Conservation (phyloP, 2,329 filamentous ascomycete species). For the Plenodomus biglobosus region DNA sequence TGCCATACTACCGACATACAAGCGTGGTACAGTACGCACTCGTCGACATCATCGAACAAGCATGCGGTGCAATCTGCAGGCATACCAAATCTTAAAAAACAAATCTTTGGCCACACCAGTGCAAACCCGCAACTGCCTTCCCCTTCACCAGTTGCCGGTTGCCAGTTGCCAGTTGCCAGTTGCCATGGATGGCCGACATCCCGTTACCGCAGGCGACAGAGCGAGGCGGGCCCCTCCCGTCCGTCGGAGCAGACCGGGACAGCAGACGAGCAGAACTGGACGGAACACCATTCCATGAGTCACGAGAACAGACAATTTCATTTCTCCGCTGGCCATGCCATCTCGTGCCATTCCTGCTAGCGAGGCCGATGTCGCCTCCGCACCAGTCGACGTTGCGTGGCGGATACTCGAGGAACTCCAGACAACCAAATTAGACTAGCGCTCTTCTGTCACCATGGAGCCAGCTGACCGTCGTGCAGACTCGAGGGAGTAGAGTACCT, state of each 20-base stretch:
- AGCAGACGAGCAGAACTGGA: conserved; percentile 12
- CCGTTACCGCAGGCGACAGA: neutral
- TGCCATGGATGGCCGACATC: too few relatives aligned
- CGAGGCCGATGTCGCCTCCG: conserved; percentile 42
- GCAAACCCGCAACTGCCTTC: too few relatives aligned
- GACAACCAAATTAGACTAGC: conserved; percentile 9
- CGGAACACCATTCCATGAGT: conserved; percentile 37
- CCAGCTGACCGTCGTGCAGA: conserved; percentile 8
- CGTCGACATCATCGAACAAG: conserved; percentile 23
- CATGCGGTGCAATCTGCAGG: too few relatives aligned
- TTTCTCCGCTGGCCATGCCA: conserved; percentile 16
- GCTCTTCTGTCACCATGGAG: conserved; percentile 12
- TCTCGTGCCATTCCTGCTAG: conserved; percentile 12
- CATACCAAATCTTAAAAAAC: too few relatives aligned
- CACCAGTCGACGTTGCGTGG: conserved; percentile 12
- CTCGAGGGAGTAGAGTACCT: conserved; percentile 8
- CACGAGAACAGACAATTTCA: conserved; percentile 35
- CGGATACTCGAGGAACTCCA: conserved; percentile 34
- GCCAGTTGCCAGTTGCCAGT: too few relatives aligned
- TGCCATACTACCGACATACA: too few relatives aligned
- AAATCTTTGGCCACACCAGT: too few relatives aligned
- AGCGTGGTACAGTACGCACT: conserved; percentile 13
- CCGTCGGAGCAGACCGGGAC: conserved; percentile 36
- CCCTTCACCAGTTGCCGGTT: too few relatives aligned
- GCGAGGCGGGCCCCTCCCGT: conserved; percentile 5